Evolutionary conservation across 805 yeast species (phyloP), one percentile per base, ranked within the genome.

Genomic region (Starmerella stigmatis): DNA sequence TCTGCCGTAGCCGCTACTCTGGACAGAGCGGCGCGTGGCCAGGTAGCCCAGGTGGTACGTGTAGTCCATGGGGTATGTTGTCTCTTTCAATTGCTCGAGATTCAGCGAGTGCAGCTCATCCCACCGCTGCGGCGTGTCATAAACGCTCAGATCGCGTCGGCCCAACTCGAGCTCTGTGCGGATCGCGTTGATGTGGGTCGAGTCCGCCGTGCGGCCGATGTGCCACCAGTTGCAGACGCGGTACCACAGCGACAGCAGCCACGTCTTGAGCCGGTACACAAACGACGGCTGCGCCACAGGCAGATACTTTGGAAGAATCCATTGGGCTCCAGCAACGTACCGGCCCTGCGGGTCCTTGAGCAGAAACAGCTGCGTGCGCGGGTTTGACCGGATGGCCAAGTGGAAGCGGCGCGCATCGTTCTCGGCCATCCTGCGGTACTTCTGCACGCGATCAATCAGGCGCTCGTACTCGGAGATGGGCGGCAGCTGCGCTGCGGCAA

Each of bases 1-100:
- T 16, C 19, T 16, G 19, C 53, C 54, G 26, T 37, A 30, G 6
- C 54, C 52, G 13, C 36, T 39, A 1, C 50, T 48, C 31, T 50
- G 54, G n/a, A 13, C 36, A 15, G 41, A 41, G 2, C 41, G 9
- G 23, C 49, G 43, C 12, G 49, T 49, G 12, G 37, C 29, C 7
- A 50, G 22, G 4, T 45, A 23, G 7, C 11, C 5, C 28, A 50
- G 26, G 16, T 35, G 30, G 41, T 45, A 50, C 6, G 42, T 12
- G 30, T 38, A 21, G 25, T 39, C 46, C 30, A n/a, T 17, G 4
- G 54, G 54, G 37, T 50, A 50, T 6, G 38, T 20, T 3, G 31
- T 22, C 13, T 42, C 37, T 15, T 22, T 28, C 32, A 50, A 38
- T 27, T 40, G 22, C 15, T 39, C 22, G 5, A 41, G 39, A 15